These are phyloP conservation scores for Paramecium caudatum DNA, from an alignment of 73 alveolate species.

Conservation along the genomic window DNA sequence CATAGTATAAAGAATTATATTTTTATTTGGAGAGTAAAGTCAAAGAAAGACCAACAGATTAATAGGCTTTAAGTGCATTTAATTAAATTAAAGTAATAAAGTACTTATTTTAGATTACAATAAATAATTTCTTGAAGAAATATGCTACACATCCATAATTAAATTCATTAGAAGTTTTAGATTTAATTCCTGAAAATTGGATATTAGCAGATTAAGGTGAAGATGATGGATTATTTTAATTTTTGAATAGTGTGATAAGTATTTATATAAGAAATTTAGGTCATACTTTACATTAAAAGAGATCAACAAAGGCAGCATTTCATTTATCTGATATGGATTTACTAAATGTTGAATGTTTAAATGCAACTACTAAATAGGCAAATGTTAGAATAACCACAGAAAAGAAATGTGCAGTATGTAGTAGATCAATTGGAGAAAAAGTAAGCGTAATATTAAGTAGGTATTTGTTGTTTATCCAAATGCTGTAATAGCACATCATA, in stretches of 20 bases:
- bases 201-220: conserved; percentile 65
- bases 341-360: conserved; percentile 68
- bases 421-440: conserved; percentile 75
- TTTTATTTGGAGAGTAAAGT: neutral
- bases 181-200: conserved; percentile 75
- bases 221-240: conserved; percentile 62
- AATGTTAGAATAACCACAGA: conserved; percentile 73
- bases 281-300: conserved; percentile 73
- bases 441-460: neutral
- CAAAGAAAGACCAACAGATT: conserved; percentile 17
- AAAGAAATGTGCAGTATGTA: conserved; percentile 76
- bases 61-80: neutral
- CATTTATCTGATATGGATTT: conserved; percentile 76
- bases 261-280: neutral
- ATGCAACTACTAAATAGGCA: conserved; percentile 66
- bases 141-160: conserved; percentile 75
- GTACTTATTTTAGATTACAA: neutral
- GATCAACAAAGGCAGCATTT: conserved; percentile 74
- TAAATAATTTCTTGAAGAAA: conserved; percentile 69
- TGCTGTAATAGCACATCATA: conserved; percentile 77
- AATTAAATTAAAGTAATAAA: neutral
- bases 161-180: conserved; percentile 73
- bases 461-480: conserved; percentile 76
- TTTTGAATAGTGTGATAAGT: conserved; percentile 63
- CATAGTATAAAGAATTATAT: conserved; percentile 55